Percentiles rank a stretch among this genome's conserved stretches.
Conservation (phyloP, 495 filamentous ascomycete genomes). For the Viridothelium virens region DNA sequence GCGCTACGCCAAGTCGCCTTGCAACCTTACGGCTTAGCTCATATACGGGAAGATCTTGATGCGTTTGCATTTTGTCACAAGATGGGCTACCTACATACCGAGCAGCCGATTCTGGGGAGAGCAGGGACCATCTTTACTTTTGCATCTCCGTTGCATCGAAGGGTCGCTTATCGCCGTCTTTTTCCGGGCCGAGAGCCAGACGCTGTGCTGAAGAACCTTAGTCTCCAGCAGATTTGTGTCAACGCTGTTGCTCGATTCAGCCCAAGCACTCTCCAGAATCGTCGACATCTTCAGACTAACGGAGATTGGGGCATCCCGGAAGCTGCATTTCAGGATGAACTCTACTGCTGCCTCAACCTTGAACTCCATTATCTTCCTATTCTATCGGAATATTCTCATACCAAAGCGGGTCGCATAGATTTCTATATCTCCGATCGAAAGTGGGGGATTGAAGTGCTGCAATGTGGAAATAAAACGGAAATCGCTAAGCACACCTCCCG, state of each 20-base stretch:
- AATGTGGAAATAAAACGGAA: background rate
- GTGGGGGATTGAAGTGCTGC: conserved; percentile 15
- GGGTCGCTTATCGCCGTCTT: conserved; percentile 16
- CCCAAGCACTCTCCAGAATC: conserved; percentile 7
- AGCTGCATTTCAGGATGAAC: conserved; percentile 18
- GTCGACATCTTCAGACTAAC: background rate
- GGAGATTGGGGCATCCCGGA: conserved; percentile 12
- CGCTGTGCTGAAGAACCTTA: conserved; percentile 6
- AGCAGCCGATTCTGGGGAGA: background rate
- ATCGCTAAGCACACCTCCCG: conserved; percentile 12
- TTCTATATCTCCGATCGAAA: conserved; percentile 14
- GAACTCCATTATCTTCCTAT: conserved; percentile 17
- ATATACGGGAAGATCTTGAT: background rate
- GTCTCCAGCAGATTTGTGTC: conserved; percentile 14
- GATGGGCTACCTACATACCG: conserved; percentile 14
- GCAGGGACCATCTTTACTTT: conserved; percentile 11
- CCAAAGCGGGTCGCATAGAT: conserved; percentile 14
- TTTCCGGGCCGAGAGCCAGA: conserved; percentile 12
- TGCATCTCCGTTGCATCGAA: conserved; percentile 17
- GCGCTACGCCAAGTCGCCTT: background rate
- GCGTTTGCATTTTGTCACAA: conserved; percentile 17
- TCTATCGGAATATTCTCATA: conserved; percentile 16
- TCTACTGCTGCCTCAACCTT: conserved; percentile 8
- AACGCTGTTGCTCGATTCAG: conserved; percentile 18
- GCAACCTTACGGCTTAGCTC: conserved; percentile 6